Conservation (phyloP, 768 basidiomycete genomes). For the Phaeotremella fagi region DNA sequence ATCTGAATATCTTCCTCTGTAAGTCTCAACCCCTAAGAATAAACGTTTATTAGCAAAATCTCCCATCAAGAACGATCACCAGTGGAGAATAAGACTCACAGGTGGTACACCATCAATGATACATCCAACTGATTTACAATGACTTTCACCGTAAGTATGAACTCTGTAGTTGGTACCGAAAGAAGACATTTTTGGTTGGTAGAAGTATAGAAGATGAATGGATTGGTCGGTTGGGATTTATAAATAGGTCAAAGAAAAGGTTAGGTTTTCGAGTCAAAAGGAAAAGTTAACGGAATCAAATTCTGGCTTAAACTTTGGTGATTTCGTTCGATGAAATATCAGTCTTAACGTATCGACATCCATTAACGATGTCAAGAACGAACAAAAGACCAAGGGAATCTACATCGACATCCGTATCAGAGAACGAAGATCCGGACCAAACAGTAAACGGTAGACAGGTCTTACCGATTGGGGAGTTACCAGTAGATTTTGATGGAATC, state of each 20-base stretch:
- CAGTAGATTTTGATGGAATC: slow-evolving; percentile 41
- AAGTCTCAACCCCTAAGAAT: slow-evolving; percentile 69
- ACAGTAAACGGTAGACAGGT: slow-evolving; percentile 28
- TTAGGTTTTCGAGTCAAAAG: neutral
- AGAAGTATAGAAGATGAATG: neutral
- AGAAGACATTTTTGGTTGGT: slow-evolving; percentile 67
- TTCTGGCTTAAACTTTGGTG: neutral
- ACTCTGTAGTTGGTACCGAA: slow-evolving; percentile 89
- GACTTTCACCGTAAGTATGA: slow-evolving; percentile 96
- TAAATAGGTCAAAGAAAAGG: neutral
- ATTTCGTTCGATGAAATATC: too few relatives aligned
- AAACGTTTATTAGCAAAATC: slow-evolving; percentile 7
- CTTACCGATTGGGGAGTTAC: slow-evolving; percentile 46
- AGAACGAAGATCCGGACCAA: slow-evolving; percentile 1
- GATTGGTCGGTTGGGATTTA: neutral
- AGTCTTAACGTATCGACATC: too few relatives aligned
- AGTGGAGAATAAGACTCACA: slow-evolving; percentile 53
- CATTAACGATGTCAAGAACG: too few relatives aligned
- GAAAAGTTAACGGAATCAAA: neutral
- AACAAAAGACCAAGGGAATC: too few relatives aligned
- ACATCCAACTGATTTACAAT: slow-evolving; percentile 92
- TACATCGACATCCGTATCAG: neutral
- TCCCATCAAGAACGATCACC: neutral
- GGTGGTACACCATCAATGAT: slow-evolving; percentile 98
- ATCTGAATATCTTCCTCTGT: slow-evolving; percentile 77